Percentiles rank a stretch among this genome's conserved stretches.
These are phyloP conservation scores for Annona squamosa DNA, from an alignment of 164 flowering plant genomes.

Conservation along the genomic window DNA sequence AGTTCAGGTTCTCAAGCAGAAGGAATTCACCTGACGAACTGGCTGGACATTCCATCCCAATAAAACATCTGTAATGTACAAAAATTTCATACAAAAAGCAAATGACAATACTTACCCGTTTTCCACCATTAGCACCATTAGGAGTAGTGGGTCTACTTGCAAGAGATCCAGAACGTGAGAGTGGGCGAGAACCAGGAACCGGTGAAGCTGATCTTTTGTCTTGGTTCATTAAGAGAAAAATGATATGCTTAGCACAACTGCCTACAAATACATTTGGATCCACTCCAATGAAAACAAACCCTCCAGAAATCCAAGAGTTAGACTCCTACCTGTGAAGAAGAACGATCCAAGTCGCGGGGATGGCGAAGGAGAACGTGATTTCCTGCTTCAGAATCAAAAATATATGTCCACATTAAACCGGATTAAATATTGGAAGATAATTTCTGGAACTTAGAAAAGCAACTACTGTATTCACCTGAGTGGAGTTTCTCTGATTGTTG, in stretches of 20 bases:
- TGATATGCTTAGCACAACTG: constrained; percentile 2
- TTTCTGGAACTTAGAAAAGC: neutral
- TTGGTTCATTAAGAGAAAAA: constrained; percentile 16
- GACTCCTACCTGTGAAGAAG: constrained; percentile 40
- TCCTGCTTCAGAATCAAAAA: constrained; percentile 29
- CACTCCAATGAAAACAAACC: neutral
- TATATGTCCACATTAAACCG: no score
- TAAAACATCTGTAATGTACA: neutral
- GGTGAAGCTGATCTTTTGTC: constrained; percentile 62
- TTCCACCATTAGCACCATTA: constrained; percentile 28
- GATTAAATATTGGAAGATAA: neutral
- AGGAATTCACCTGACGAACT: neutral
- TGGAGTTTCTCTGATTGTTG: constrained; percentile 55
- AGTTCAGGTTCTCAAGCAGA: neutral
- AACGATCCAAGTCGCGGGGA: constrained; percentile 40
- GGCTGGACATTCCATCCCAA: neutral
- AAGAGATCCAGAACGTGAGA: constrained; percentile 58
- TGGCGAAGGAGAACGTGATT: constrained; percentile 57
- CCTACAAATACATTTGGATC: neutral
- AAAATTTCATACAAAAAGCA: neutral
- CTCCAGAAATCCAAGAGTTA: constrained; percentile 2
- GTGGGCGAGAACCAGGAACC: constrained; percentile 39
- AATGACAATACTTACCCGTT: constrained; percentile 24
- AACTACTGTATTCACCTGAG: constrained; percentile 6
- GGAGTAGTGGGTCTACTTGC: constrained; percentile 36